A percentile compares a stretch with the other conserved stretches of the same genome.
Conservation (phyloP, 2,329 filamentous ascomycete genomes). For the Penicillium glabrum region DNA sequence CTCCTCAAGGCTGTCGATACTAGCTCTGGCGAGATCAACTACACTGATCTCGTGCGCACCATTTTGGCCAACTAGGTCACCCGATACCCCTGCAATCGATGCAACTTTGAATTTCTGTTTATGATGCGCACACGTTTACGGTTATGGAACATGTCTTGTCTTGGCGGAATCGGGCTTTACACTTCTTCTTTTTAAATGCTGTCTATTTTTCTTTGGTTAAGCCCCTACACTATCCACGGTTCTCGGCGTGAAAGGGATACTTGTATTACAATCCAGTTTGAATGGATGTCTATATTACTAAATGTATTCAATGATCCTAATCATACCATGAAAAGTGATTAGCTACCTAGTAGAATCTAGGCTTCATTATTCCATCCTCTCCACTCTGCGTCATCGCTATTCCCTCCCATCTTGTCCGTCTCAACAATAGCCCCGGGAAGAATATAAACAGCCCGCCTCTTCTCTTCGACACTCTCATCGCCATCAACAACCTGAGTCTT, state of each 20-base stretch:
- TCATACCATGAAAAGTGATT: neutral
- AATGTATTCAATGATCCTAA: neutral
- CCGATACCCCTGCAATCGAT: neutral
- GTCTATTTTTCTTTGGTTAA: neutral
- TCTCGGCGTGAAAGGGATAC: neutral
- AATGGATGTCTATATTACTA: neutral
- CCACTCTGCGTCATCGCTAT: constrained; percentile 37
- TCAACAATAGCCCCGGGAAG: constrained; percentile 60
- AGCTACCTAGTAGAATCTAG: neutral
- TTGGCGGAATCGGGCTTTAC: neutral
- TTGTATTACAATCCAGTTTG: neutral
- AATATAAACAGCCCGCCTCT: constrained; percentile 57
- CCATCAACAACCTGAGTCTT: constrained; percentile 10
- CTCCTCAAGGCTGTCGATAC: constrained; percentile 97
- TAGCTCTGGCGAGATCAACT: constrained; percentile 95
- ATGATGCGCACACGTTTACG: constrained; percentile 1
- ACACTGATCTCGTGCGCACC: constrained; percentile 83
- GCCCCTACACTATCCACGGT: neutral
- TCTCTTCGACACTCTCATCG: constrained; percentile 7
- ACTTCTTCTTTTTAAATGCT: neutral
- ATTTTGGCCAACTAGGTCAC: constrained; percentile 71
- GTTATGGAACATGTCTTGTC: constrained; percentile 7
- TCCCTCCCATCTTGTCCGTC: constrained; percentile 54
- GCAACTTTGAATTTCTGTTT: neutral
- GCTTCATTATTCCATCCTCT: constrained; percentile 24